phyloP scores from a whole-genome alignment of 495 filamentous ascomycete genomes.

The Talaromyces proteolyticus region DNA sequence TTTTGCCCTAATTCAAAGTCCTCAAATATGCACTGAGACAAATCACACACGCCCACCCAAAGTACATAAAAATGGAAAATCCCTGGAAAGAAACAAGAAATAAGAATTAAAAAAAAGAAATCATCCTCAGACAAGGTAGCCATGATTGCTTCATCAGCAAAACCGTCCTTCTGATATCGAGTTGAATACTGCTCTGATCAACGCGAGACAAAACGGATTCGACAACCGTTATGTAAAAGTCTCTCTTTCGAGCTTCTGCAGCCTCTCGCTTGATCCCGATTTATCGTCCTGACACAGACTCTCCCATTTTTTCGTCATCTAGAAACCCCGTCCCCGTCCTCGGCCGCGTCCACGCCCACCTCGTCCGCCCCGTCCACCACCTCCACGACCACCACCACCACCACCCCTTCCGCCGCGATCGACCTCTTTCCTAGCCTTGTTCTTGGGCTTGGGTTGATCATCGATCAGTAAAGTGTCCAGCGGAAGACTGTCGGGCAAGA shows the following conservation, averaged over 20 bases:
- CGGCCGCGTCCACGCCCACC: conserved; percentile 61
- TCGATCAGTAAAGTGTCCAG: conserved; percentile 93
- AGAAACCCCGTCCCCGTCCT: conserved; percentile 57
- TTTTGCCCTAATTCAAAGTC: not conserved
- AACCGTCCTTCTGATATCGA: not conserved
- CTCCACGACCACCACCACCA: conserved; percentile 48
- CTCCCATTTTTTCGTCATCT: too few relatives aligned
- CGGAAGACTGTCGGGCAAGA: conserved; percentile 89
- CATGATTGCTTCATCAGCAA: too few relatives aligned
- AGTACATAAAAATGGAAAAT: conserved; percentile 13
- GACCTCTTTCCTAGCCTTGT: conserved; percentile 94
- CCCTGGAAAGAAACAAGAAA: conserved; percentile 19
- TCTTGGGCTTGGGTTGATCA: conserved; percentile 96
- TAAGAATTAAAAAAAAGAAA: conserved; percentile 12
- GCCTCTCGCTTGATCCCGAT: too few relatives aligned
- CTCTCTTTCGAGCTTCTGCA: too few relatives aligned
- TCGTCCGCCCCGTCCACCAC: conserved; percentile 50
- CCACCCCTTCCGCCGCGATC: conserved; percentile 61
- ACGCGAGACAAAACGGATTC: too few relatives aligned
- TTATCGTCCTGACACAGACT: too few relatives aligned
- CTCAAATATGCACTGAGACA: not conserved
- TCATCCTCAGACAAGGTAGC: not conserved
- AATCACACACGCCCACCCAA: conserved; percentile 15
- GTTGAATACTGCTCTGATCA: not conserved
- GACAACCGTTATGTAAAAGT: too few relatives aligned